Conservation (phyloP, 169 alveolate genomes). For the Cyclospora cayetanensis region DNA sequence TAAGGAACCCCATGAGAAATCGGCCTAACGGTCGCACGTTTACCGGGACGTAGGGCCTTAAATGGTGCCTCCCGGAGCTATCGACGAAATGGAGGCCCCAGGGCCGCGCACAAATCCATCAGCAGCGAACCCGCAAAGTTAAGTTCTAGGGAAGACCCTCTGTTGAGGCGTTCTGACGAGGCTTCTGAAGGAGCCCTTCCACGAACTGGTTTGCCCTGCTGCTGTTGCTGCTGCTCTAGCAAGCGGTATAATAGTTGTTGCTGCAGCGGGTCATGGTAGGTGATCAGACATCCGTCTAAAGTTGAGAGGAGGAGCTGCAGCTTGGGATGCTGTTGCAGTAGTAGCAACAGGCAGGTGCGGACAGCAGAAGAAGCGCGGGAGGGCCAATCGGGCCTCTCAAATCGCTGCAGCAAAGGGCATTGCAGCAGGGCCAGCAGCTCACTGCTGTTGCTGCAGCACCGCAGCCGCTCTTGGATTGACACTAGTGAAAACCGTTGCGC, state of each 20-base stretch:
- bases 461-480: constrained; percentile 62
- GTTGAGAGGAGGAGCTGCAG: constrained; percentile 70
- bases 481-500: constrained; percentile 64
- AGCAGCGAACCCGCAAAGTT: constrained; percentile 47
- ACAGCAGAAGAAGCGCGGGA: constrained; percentile 36
- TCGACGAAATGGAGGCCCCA: constrained; percentile 2
- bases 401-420: constrained; percentile 32
- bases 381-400: constrained; percentile 67
- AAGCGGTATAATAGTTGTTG: constrained; percentile 11
- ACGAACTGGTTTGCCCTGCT: background rate
- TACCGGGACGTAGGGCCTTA: too few relatives aligned
- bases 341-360: constrained; percentile 60
- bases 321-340: constrained; percentile 71
- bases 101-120: constrained; percentile 40
- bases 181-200: too few relatives aligned
- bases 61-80: background rate
- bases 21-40: too few relatives aligned
- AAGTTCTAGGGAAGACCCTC: background rate
- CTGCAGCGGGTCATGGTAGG: constrained; percentile 19
- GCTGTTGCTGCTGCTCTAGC: background rate
- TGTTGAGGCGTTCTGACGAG: background rate
- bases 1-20: too few relatives aligned
- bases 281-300: constrained; percentile 30
- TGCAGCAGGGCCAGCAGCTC: constrained; percentile 50
- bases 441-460: constrained; percentile 52